These are phyloP conservation scores for Boletales sp. DNA, from an alignment of 768 basidiomycete genomes.

Conservation along the genomic window DNA sequence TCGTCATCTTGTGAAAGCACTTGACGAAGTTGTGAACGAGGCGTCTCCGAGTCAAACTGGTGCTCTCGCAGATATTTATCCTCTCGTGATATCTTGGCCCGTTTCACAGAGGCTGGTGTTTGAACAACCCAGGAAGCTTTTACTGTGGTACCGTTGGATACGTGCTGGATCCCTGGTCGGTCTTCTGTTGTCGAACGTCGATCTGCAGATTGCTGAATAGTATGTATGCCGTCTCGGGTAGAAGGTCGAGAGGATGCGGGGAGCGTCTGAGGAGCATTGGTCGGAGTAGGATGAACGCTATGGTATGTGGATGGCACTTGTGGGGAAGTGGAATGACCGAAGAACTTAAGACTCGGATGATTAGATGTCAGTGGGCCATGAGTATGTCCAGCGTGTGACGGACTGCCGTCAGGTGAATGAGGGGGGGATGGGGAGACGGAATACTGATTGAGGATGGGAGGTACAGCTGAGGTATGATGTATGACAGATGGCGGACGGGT, in stretches of 20 bases:
- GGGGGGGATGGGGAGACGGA: conserved; percentile 19
- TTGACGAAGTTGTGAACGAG: conserved; percentile 28
- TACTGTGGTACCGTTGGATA: conserved; percentile 20
- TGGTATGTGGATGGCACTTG: conserved; percentile 16
- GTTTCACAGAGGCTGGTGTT: conserved; percentile 22
- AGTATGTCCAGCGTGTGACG: conserved; percentile 11
- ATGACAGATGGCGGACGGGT: conserved; percentile 24
- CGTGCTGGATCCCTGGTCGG: conserved; percentile 11
- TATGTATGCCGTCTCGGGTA: conserved; percentile 18
- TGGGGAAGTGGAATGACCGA: conserved; percentile 3
- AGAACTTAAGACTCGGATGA: conserved; percentile 25
- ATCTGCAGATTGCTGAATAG: conserved; percentile 12
- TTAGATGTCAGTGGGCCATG: conserved; percentile 11
- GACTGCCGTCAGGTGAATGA: conserved; percentile 11
- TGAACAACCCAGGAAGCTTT: conserved; percentile 33
- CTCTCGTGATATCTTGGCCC: conserved; percentile 19
- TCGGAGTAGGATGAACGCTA: conserved; percentile 21
- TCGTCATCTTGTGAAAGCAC: conserved; percentile 30
- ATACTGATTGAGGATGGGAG: conserved; percentile 12
- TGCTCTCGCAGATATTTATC: conserved; percentile 28
- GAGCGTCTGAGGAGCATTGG: conserved; percentile 15
- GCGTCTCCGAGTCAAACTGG: conserved; percentile 16
- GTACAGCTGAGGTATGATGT: conserved; percentile 6
- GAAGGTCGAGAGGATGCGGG: conserved; percentile 25
- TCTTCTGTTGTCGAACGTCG: conserved; percentile 8